Percentiles rank a stretch among this genome's conserved stretches.
These are phyloP conservation scores for Lathyrus tuberosus DNA, from an alignment of 306 rosid species.

Conservation along the genomic window DNA sequence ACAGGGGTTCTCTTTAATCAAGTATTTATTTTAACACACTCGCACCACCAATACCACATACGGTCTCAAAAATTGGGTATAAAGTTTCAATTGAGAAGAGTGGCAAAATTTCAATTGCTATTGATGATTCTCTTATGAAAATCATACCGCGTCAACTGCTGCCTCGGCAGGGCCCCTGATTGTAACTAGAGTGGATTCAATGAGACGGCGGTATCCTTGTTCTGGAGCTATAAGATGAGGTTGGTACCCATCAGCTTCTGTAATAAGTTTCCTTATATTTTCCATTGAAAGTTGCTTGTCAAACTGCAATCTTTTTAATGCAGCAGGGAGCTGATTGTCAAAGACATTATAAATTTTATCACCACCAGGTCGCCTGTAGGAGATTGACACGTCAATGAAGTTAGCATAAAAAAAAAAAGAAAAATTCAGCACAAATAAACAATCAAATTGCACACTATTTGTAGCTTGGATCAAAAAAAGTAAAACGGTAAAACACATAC, in stretches of 20 bases:
- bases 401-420: constrained; percentile 17
- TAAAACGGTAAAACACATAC: constrained; percentile 51
- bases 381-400: constrained; percentile 27
- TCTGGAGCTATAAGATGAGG: constrained; percentile 98
- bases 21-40: constrained; percentile 14
- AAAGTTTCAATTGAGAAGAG: constrained; percentile 11
- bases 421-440: constrained; percentile 8
- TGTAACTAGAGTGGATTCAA: constrained; percentile 76
- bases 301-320: constrained; percentile 84
- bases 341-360: constrained; percentile 86
- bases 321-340: constrained; percentile 96
- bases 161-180: constrained; percentile 97
- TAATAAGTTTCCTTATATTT: constrained; percentile 84
- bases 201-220: constrained; percentile 93
- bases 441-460: constrained; percentile 13
- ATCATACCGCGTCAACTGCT: constrained; percentile 86
- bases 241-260: constrained; percentile 97
- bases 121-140: constrained; percentile 24
- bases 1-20: constrained; percentile 23
- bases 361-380: constrained; percentile 87
- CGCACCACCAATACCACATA: constrained; percentile 11
- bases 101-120: background rate
- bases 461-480: constrained; percentile 21
- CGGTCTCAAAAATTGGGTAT: background rate
- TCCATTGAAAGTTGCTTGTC: constrained; percentile 96